Base-by-base conservation (phyloP, 768 basidiomycete genomes). In the Kockovaella imperatae region DNA sequence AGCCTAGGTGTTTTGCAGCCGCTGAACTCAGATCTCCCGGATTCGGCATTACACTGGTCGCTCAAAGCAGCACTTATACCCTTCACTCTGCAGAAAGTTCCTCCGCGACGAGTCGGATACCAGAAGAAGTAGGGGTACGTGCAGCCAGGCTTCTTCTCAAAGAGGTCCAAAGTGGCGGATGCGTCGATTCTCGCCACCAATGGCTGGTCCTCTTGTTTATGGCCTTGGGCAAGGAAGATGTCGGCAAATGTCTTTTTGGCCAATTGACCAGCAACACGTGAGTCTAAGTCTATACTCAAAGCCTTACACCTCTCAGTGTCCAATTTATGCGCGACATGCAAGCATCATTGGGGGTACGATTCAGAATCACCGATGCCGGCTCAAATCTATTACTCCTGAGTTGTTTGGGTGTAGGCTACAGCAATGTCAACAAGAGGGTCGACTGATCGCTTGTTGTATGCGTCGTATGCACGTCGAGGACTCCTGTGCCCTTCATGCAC, bases 191-290 rank as follows among this genome's bases (percentile, higher is more conserved):
- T 36, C 81, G 83, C 55, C 89, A 91, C 65, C 95, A 99, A 71
- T 78, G 76, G 39, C 74, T 97, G 7, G 83, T 91, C 3, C 74
- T 93, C 32, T 71, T 93, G 29, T 78, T 88, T 76, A 91, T 99
- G 87, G 83, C 86, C 3, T 75, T 97, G n/a, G 95, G 95, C 7
- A 91, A 87, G 52, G 95, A 97, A 66, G 95, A 99, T 67, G 89
- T 97, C 0, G 87, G 89, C 0, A 80, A 85, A 52, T 88, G 86
- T 73, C 76, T 80, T 49, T 84, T 97, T 80, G 81, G 84, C 3
- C 82, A 84, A 59, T 81, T 88, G 15, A 88, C 86, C 10, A 72
- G 79, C 14, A 78, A 86, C 69, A 87, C 86, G 86, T 86, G 52
- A 70, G 86, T 56, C 42, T 46, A 40, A 51, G 14, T 40, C 50